Percentiles rank a stretch among this genome's conserved stretches.
These are phyloP conservation scores for Phaffomyces opuntiae DNA, from an alignment of 805 yeast species.

Conservation along the genomic window DNA sequence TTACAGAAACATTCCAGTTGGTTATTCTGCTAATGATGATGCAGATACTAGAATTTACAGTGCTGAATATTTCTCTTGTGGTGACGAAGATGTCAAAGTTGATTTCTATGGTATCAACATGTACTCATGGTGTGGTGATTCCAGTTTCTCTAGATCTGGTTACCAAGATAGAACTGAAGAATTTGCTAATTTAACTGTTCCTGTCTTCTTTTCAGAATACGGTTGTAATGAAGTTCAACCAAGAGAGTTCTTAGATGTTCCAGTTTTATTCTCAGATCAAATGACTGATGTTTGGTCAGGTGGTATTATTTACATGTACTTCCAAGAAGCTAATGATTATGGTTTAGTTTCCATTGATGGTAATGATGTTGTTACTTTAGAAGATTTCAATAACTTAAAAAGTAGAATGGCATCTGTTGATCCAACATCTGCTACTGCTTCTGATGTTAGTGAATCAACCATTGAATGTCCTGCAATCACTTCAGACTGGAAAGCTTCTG, in stretches of 20 bases:
- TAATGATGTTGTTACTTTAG: conserved; percentile 49
- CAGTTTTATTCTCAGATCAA: conserved; percentile 52
- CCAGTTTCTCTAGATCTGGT: conserved; percentile 56
- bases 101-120: conserved; percentile 82
- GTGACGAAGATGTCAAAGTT: conserved; percentile 46
- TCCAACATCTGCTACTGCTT: conserved; percentile 40
- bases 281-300: conserved; percentile 94
- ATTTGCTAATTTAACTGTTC: conserved; percentile 65
- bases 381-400: conserved; percentile 52
- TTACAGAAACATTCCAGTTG: conserved; percentile 75
- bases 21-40: conserved; percentile 84
- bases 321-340: conserved; percentile 74
- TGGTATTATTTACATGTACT: conserved; percentile 89
- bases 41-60: conserved; percentile 59
- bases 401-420: conserved; percentile 44
- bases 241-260: conserved; percentile 71
- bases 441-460: conserved; percentile 28
- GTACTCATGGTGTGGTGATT: conserved; percentile 82
- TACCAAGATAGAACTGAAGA: conserved; percentile 65
- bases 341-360: conserved; percentile 61
- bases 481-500: conserved; percentile 58
- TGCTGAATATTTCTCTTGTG: conserved; percentile 80
- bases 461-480: conserved; percentile 45
- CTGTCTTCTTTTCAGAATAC: conserved; percentile 81
- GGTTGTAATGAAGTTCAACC: conserved; percentile 77